phyloP scores from a whole-genome alignment of 2,329 filamentous ascomycete species.

The Tolypocladium capitatum region DNA sequence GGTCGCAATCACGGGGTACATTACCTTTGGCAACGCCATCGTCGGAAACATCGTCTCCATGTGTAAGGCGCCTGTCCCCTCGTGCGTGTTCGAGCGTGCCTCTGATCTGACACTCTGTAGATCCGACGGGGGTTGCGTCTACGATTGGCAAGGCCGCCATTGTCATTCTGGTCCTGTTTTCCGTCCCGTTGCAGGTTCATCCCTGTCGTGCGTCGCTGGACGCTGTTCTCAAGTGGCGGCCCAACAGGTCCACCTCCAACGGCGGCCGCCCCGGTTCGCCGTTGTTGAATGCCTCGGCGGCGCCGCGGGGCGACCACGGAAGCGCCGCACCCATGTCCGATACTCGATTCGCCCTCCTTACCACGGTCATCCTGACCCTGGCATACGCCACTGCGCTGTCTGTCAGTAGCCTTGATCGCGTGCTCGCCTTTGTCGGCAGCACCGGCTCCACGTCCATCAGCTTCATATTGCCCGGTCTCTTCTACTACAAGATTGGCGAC shows the following conservation, averaged over 20 bases:
- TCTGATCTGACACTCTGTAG: conserved; percentile 18
- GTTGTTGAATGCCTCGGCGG: conserved; percentile 24
- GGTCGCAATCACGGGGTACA: conserved; percentile 87
- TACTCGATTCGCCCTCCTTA: conserved; percentile 76
- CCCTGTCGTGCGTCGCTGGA: conserved; percentile 92
- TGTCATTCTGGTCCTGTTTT: conserved; percentile 91
- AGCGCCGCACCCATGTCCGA: conserved; percentile 62
- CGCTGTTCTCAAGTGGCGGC: conserved; percentile 87
- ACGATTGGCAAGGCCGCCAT: conserved; percentile 93
- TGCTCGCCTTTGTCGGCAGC: conserved; percentile 87
- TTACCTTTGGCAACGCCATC: conserved; percentile 86
- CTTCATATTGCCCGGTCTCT: conserved; percentile 89
- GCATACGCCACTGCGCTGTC: conserved; percentile 85
- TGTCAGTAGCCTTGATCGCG: conserved; percentile 76
- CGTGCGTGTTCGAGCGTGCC: no score
- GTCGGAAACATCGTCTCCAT: conserved; percentile 88
- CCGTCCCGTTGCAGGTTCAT: conserved; percentile 88
- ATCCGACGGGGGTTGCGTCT: conserved; percentile 47
- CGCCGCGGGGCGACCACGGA: conserved; percentile 35
- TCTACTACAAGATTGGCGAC: conserved; percentile 96
- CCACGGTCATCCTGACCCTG: conserved; percentile 69
- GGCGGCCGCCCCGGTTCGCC: conserved; percentile 26
- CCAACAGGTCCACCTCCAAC: conserved; percentile 31
- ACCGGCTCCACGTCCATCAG: conserved; percentile 93
- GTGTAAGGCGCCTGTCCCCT: conserved; percentile 42